Base-by-base conservation (phyloP, 2,329 filamentous ascomycete species). In the Fusarium praegraminearum region DNA sequence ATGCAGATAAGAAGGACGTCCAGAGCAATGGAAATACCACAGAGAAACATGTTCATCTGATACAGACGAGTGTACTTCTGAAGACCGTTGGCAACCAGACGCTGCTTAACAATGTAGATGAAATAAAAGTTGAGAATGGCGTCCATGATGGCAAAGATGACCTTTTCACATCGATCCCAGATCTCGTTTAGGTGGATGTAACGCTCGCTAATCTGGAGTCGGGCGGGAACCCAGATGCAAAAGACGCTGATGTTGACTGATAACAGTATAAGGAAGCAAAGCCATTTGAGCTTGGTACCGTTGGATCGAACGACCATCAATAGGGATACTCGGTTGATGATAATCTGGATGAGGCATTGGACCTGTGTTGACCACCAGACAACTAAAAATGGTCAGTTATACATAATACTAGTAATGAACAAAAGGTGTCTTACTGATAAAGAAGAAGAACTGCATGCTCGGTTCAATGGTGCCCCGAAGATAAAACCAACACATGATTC, bases 111-210 rank as follows among this genome's bases (percentile, higher is more conserved):
- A 1, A 78, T 75, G 9, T 72, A 75, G 73, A 78, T 79, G 67
- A 86, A 86, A 62, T 84, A 84, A 52, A 80, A 79, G 66, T 86
- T 86, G 20, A 86, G 78, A 1, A 66, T 62, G 2, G 79, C 82
- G 57, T 86, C 84, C 20, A 85, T 79, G 8, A 85, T 44, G 1
- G 83, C 75, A 53, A 84, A 84, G 4, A 86, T 78, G 8, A 80
- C 78, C 67, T 86, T 86, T 46, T 84, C 83, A 49, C 80, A 78
- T n/a, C 84, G 82, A 65, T 86, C 84, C 84, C 84, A 86, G 18
- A 84, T 71, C 0, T 81, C 70, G 69, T 86, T 86, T 45, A 85
- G 74, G 30, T 76, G 60, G 32, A 84, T 76, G 30, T 78, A 85
- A 0, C 43, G 71, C 2, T 78, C 49, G 44, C 72, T 80, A 35